Evolutionary conservation across 768 basidiomycete species (phyloP).

Genomic region (Collybiopsis confluens): DNA sequence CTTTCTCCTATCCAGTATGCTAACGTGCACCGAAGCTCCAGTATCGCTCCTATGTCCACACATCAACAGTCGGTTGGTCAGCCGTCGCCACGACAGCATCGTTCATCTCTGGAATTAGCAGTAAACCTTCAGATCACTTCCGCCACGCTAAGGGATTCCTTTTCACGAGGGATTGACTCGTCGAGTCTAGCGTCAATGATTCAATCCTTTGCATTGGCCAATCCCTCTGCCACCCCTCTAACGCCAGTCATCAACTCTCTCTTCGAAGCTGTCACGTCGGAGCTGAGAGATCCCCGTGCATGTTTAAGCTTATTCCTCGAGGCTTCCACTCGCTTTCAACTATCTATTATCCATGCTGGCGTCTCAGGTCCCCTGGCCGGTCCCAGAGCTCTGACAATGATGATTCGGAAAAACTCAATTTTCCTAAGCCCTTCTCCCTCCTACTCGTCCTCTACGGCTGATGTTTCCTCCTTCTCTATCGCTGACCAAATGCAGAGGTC

Average conservation of each 20-base stretch:
- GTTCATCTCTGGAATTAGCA: slow-evolving; percentile 13
- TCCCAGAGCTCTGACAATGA: slow-evolving; percentile 53
- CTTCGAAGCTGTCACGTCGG: slow-evolving; percentile 47
- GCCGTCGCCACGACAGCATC: slow-evolving; percentile 7
- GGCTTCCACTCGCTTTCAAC: slow-evolving; percentile 47
- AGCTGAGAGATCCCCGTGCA: slow-evolving; percentile 31
- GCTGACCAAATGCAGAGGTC: slow-evolving; percentile 63
- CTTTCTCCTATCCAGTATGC: slow-evolving; percentile 38
- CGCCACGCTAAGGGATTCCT: slow-evolving; percentile 26
- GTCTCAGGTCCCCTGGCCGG: slow-evolving; percentile 55
- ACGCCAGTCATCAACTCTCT: slow-evolving; percentile 47
- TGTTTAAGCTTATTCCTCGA: slow-evolving; percentile 50
- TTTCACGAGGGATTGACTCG: slow-evolving; percentile 37
- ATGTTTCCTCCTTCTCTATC: slow-evolving; percentile 29
- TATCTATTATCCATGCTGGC: slow-evolving; percentile 47
- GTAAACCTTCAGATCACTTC: slow-evolving; percentile 22
- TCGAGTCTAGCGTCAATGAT: slow-evolving; percentile 51
- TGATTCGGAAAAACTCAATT: slow-evolving; percentile 51
- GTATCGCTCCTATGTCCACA: slow-evolving; percentile 6
- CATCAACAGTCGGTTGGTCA: slow-evolving; percentile 7
- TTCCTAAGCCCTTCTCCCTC: slow-evolving; percentile 25
- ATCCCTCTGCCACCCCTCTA: slow-evolving; percentile 48
- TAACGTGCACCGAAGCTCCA: slow-evolving; percentile 30
- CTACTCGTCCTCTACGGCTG: slow-evolving; percentile 4
- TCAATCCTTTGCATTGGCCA: slow-evolving; percentile 41